Evolutionary conservation across 768 basidiomycete species (phyloP), one percentile per base, ranked within the genome.

Genomic region (Lentinula guzmanii): DNA sequence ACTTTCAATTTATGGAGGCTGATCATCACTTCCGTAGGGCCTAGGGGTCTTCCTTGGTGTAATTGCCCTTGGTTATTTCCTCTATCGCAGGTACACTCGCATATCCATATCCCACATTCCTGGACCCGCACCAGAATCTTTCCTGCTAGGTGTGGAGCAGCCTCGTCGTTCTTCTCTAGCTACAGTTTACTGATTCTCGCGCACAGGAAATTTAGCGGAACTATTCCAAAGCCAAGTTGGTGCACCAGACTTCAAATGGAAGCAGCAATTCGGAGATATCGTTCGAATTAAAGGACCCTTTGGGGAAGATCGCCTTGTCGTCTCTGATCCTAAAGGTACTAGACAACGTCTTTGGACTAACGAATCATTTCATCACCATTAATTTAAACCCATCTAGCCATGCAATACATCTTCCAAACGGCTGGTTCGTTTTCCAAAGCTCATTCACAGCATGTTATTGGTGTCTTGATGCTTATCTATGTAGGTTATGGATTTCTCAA

Each of bases 401-500:
- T 86, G n/a, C 81, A 83, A 64, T 79, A 84, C 64, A 80, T 84
- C 31, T 77, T 79, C 57, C 81, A 84, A 60, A 81, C 82, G 18
- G 79, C 79, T 15, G 78, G 78, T 73, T 42, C n/a, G 66, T 65
- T 37, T 58, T n/a, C 13, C 57, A n/a, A 31, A 21, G 41, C 39
- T 54, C 59, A 39, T 41, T 37, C 52, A 41, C 52, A 28, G 48
- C 52, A 41, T 64, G 7, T 52, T 6, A 34, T 46, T 45, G 31
- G 28, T 64, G 9, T 57, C 46, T 59, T 60, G 61, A 34, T 50
- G 46, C 46, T 45, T 55, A 10, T 28, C 63, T 60, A n/a, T n/a
- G n/a, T n/a, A 77, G 81, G 82, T n/a, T 85, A 85, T 65, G 75
- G 76, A 13, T 84, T 81, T 67, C 73, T 76, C 39, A 84, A 85